phyloP scores from a whole-genome alignment of 371 early-diverging fungal genomes.

The Saksenaea oblongispora region DNA sequence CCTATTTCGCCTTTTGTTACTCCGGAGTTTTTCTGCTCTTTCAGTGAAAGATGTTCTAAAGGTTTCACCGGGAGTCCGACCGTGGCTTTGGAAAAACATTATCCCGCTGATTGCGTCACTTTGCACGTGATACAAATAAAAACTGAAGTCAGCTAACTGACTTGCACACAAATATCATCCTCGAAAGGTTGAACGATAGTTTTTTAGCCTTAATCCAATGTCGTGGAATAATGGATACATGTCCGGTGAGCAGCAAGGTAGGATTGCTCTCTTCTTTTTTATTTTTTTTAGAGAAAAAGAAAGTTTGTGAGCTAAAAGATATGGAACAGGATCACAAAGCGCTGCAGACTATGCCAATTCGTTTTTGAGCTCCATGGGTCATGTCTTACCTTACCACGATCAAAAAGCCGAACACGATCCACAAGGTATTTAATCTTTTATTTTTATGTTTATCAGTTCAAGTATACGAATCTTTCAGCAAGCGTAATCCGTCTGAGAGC shows the following conservation, averaged over 20 bases:
- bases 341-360: conserved; percentile 49
- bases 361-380: conserved; percentile 48
- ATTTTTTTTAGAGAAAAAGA: background rate
- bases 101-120: too few relatives aligned
- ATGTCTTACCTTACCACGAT: conserved; percentile 21
- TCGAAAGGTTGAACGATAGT: too few relatives aligned
- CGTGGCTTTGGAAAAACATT: too few relatives aligned
- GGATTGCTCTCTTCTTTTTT: too few relatives aligned
- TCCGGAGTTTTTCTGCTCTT: too few relatives aligned
- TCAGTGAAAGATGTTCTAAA: too few relatives aligned
- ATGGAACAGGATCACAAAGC: conserved; percentile 10
- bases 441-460: background rate
- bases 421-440: background rate
- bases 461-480: background rate
- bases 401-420: conserved; percentile 17
- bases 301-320: background rate
- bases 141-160: too few relatives aligned
- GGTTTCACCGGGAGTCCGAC: too few relatives aligned
- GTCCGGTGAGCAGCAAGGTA: conserved; percentile 5
- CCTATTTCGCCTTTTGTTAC: too few relatives aligned
- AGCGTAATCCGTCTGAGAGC: background rate
- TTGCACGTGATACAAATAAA: too few relatives aligned
- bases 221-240: conserved; percentile 4
- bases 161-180: too few relatives aligned
- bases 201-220: background rate